These are phyloP conservation scores for Nidula niveotomentosa DNA, from an alignment of 1,284 basidiomycete species.

Conservation along the genomic window DNA sequence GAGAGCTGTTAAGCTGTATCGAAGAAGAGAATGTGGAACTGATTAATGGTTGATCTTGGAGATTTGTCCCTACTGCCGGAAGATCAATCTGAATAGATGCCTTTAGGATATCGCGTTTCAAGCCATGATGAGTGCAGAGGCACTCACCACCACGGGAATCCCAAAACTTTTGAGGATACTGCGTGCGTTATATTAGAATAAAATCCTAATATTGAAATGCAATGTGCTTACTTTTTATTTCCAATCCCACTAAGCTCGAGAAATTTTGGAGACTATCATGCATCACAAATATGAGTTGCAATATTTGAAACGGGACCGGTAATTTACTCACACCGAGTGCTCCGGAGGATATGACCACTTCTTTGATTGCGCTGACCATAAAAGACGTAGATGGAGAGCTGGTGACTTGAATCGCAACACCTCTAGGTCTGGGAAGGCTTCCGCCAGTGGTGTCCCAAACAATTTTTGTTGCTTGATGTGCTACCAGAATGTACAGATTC, in stretches of 20 bases:
- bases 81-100: background rate
- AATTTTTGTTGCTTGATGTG: background rate
- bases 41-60: background rate
- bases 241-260: background rate
- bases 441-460: background rate
- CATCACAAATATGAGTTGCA: background rate
- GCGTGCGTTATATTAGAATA: background rate
- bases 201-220: background rate
- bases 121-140: background rate
- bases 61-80: background rate
- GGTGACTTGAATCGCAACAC: background rate
- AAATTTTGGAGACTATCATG: background rate
- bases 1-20: background rate
- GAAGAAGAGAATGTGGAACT: background rate
- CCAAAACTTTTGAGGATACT: background rate
- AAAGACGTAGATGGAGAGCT: no score
- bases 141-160: background rate
- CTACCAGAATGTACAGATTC: background rate
- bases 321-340: background rate
- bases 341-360: background rate
- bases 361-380: background rate
- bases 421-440: background rate
- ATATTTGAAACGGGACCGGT: background rate
- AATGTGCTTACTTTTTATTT: background rate
- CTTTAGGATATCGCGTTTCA: no score